Evolutionary conservation across 768 basidiomycete species (phyloP).

Genomic region (Mycena galericulata): DNA sequence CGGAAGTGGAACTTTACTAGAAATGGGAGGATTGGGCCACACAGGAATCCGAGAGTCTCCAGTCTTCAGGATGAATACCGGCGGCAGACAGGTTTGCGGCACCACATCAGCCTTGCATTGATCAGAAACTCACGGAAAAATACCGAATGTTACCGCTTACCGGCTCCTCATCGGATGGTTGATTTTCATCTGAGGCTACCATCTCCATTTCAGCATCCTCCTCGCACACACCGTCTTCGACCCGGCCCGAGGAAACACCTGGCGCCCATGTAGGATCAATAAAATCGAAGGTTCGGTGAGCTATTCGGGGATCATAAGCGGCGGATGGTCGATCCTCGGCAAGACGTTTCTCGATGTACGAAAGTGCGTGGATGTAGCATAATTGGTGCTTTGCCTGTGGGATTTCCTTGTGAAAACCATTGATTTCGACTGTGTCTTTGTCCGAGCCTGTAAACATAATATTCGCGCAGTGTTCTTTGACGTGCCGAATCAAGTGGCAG

Average conservation of each 20-base stretch:
- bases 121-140: too few species aligned
- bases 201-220: neutral
- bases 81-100: slow-evolving; percentile 25
- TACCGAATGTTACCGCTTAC: too few species aligned
- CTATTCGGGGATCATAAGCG: slow-evolving; percentile 31
- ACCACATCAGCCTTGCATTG: neutral
- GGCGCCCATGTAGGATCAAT: slow-evolving; percentile 42
- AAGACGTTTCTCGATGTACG: slow-evolving; percentile 38
- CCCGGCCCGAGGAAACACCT: slow-evolving; percentile 28
- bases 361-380: slow-evolving; percentile 48
- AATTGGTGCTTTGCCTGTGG: slow-evolving; percentile 45
- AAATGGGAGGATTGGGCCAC: slow-evolving; percentile 33
- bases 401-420: slow-evolving; percentile 34
- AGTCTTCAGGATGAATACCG: slow-evolving; percentile 26
- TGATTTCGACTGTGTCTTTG: slow-evolving; percentile 46
- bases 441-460: slow-evolving; percentile 28
- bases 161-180: too few species aligned
- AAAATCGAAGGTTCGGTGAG: slow-evolving; percentile 33
- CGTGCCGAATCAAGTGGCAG: neutral
- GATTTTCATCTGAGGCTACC: neutral
- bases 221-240: neutral
- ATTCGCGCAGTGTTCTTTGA: neutral
- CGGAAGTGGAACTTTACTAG: slow-evolving; percentile 2
- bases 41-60: slow-evolving; percentile 26
- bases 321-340: slow-evolving; percentile 37